These are phyloP conservation scores for Graphilbum fragrans DNA, from an alignment of 2,329 filamentous ascomycete species.

Conservation along the genomic window DNA sequence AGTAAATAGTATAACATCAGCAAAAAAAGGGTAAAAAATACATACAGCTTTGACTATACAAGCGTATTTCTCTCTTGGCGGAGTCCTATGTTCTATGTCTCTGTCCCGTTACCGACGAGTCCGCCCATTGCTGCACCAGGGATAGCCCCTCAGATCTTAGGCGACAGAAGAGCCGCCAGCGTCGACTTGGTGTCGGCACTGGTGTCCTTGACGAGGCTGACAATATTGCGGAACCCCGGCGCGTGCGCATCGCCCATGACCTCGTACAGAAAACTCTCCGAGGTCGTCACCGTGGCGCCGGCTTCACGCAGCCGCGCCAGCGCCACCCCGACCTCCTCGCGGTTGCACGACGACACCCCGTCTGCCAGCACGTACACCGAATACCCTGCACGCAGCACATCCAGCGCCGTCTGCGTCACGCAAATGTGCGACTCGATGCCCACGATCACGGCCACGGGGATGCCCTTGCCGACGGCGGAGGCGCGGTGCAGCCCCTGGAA, in stretches of 20 bases:
- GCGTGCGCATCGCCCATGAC: constrained; percentile 70
- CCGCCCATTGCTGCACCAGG: no score
- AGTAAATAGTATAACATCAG: no score
- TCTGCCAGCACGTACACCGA: constrained; percentile 80
- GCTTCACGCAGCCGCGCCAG: constrained; percentile 62
- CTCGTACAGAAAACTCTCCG: constrained; percentile 86
- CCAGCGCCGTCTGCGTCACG: constrained; percentile 82
- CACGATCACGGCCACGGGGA: constrained; percentile 52
- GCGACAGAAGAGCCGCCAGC: constrained; percentile 51
- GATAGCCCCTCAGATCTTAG: constrained; percentile 27
- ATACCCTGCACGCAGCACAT: constrained; percentile 64
- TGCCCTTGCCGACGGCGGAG: not conserved
- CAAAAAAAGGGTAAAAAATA: not conserved
- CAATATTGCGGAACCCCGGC: constrained; percentile 60
- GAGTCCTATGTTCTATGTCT: no score
- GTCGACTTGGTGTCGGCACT: constrained; percentile 56
- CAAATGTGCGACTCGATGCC: constrained; percentile 94
- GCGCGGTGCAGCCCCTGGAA: constrained; percentile 14
- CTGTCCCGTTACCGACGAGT: no score
- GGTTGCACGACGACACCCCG: constrained; percentile 79
- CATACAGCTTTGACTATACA: not conserved
- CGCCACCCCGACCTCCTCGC: constrained; percentile 68
- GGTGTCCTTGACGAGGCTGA: constrained; percentile 67
- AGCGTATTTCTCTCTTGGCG: no score
- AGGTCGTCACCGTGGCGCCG: constrained; percentile 70